Base-by-base conservation (phyloP, 441 rosid species). In the Bocquillonia castaneifolia region DNA sequence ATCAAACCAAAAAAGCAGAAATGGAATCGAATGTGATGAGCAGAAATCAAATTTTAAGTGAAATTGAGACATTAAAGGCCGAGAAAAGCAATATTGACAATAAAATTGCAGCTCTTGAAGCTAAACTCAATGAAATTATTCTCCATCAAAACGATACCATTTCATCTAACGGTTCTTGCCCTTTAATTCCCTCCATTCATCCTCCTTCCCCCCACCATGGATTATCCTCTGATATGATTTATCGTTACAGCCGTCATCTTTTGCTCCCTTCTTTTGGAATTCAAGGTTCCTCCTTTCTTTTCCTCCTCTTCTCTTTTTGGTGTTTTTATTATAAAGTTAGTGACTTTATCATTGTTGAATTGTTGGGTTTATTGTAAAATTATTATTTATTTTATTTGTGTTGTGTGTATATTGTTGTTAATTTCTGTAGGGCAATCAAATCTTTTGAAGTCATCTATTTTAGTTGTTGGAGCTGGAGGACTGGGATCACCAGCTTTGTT, bases 401-500 rank as follows among this genome's bases (percentile, higher is more conserved):
- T 40, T 40, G 1, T 37, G 40, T 37, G 40, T 37, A 5, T 37
- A 5, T 40, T 13, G 10, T 13, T 40, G 3, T 15, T 31, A 59
- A 23, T 14, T 26, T 45, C 56, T 70, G 23, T 64, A 93, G 96
- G 77, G 71, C 99, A 94, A 76, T 81, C 95, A 63, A 91, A 84
- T 70, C 85, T 93, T 3, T 74, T 85, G 78, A 91, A 91, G 72
- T 90, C 93, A 23, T 93, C 99, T 0, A 75, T 93, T 68, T 74
- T 93, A 68, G 93, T 93, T 14, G 84, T 93, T 40, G 97, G 99
- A 76, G 99, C 97, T 34, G 99, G 99, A 78, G 99, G 97, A 7
- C 77, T 94, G 67, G 99, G 97, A 62, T 90, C 97, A 29, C 97
- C 97, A 1, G 96, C 94, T 39, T 78, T 94, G 66, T 60, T 94